phyloP scores from a whole-genome alignment of 2,329 filamentous ascomycete species.

The Talaromyces sp. region DNA sequence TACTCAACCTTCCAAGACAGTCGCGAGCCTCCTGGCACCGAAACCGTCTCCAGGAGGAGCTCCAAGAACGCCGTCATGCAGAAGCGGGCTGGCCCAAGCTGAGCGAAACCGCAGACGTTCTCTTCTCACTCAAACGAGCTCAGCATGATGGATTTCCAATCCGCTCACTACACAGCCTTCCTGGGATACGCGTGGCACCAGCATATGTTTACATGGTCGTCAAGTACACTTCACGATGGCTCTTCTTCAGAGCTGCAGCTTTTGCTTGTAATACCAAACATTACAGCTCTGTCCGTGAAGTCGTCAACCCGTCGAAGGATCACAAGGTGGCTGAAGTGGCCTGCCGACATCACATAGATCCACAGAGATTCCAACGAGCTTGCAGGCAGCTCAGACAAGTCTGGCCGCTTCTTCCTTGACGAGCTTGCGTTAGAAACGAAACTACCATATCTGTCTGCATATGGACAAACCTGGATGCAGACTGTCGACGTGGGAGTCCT shows the following conservation, averaged over 20 bases:
- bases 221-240: constrained; percentile 42
- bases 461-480: not conserved
- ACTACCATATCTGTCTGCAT: constrained; percentile 1
- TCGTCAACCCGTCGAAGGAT: constrained; percentile 42
- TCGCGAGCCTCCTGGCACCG: constrained; percentile 36
- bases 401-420: constrained; percentile 37
- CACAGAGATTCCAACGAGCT: constrained; percentile 26
- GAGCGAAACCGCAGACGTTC: constrained; percentile 44
- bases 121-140: constrained; percentile 41
- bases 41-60: constrained; percentile 37
- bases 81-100: constrained; percentile 27
- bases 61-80: constrained; percentile 34
- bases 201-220: constrained; percentile 41
- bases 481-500: constrained; percentile 3
- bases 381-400: constrained; percentile 26
- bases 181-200: constrained; percentile 17
- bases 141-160: constrained; percentile 35
- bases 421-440: not conserved
- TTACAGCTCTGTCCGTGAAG: constrained; percentile 34
- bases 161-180: constrained; percentile 23
- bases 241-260: constrained; percentile 38
- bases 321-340: constrained; percentile 36
- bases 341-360: constrained; percentile 36
- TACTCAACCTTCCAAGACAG: constrained; percentile 31
- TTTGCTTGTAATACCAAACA: constrained; percentile 25